A percentile compares a stretch with the other conserved stretches of the same genome.
Conservation (phyloP, 139 green algal genomes). For the Picochlorum sp. region DNA sequence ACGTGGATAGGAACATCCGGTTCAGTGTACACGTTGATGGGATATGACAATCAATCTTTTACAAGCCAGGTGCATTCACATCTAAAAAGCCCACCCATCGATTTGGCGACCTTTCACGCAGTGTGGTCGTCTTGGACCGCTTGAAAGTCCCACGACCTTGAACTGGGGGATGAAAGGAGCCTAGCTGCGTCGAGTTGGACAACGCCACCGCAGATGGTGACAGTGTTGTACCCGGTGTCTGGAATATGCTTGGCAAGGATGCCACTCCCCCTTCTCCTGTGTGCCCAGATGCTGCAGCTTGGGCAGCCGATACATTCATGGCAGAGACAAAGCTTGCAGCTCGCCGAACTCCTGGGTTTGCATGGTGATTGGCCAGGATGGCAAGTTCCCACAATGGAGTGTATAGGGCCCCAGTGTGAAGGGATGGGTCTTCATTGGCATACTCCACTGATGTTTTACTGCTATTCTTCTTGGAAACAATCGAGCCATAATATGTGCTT, state of each 20-base stretch:
- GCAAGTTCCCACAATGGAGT: constrained; percentile 41
- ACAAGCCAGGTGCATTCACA: no score
- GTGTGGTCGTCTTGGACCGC: no score
- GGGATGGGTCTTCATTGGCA: constrained; percentile 6
- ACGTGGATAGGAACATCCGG: no score
- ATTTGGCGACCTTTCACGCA: no score
- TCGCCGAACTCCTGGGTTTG: constrained; percentile 22
- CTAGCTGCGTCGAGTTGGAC: no score
- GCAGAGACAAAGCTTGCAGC: constrained; percentile 6
- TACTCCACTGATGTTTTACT: constrained; percentile 1
- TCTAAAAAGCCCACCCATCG: no score
- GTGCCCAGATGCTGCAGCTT: neutral
- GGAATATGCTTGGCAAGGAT: neutral
- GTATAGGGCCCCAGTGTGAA: constrained; percentile 17
- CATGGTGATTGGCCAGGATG: constrained; percentile 32
- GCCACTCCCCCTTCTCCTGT: neutral
- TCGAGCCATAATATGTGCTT: constrained; percentile 15
- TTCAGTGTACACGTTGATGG: no score
- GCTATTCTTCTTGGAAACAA: neutral
- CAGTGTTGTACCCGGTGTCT: constrained; percentile 4
- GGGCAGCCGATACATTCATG: neutral
- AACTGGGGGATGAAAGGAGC: no score
- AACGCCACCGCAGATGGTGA: neutral
- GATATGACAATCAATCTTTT: no score
- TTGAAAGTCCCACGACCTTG: no score